A percentile compares a stretch with the other conserved stretches of the same genome.
phyloP scores from a whole-genome alignment of 2,329 filamentous ascomycete genomes.

The Claviceps purpurea region DNA sequence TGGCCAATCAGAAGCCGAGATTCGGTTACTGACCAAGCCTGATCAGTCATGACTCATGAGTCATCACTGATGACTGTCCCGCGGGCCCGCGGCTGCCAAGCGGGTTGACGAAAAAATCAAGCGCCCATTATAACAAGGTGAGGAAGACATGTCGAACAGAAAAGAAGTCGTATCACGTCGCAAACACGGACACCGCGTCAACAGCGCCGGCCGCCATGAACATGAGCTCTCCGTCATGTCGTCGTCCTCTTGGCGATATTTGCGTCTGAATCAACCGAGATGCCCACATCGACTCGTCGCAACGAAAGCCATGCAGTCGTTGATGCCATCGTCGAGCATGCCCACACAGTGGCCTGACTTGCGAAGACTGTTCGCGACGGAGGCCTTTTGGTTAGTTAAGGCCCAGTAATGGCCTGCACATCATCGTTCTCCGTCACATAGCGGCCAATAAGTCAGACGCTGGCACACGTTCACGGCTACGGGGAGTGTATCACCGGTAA shows the following conservation, averaged over 20 bases:
- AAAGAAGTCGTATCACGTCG: too few relatives aligned
- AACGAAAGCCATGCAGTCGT: constrained; percentile 16
- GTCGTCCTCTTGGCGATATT: constrained; percentile 11
- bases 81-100: too few relatives aligned
- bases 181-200: too few relatives aligned
- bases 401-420: constrained; percentile 13
- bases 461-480: constrained; percentile 17
- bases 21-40: too few relatives aligned
- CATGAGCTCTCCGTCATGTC: too few relatives aligned
- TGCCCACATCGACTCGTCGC: constrained; percentile 15
- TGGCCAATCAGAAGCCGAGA: too few relatives aligned
- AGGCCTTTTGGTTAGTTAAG: constrained; percentile 15
- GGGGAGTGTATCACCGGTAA: constrained; percentile 15
- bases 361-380: constrained; percentile 13
- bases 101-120: too few relatives aligned
- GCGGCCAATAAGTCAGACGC: constrained; percentile 10
- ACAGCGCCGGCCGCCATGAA: too few relatives aligned
- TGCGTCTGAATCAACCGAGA: constrained; percentile 18
- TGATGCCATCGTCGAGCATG: constrained; percentile 18
- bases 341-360: constrained; percentile 14
- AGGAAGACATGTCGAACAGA: too few relatives aligned
- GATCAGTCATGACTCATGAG: too few relatives aligned
- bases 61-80: too few relatives aligned
- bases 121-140: too few relatives aligned
- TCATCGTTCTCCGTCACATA: constrained; percentile 8